Conservation (phyloP, 169 alveolate genomes). For the Eimeria tenella region DNA sequence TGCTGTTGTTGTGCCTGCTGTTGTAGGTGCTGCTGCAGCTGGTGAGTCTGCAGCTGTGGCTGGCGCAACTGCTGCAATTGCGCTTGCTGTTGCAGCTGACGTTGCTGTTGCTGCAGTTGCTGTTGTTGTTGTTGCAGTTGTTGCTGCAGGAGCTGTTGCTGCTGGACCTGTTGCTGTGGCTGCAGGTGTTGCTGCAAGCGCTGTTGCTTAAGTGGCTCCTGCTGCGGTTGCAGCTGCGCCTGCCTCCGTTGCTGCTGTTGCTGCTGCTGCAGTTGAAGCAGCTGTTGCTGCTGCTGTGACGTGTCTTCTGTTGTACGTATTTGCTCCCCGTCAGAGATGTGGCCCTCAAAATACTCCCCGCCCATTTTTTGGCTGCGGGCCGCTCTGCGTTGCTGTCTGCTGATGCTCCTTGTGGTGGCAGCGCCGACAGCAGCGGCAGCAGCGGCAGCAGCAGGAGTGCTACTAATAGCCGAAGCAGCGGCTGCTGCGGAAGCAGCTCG, state of each 20-base stretch:
- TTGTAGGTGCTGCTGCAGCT: neutral
- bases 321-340: constrained; percentile 36
- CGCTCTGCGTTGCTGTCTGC: constrained; percentile 40
- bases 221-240: constrained; percentile 18
- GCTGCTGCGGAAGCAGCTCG: constrained; percentile 13
- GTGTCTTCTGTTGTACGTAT: constrained; percentile 37
- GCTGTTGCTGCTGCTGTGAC: constrained; percentile 45
- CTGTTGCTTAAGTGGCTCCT: constrained; percentile 49
- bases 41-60: neutral
- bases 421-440: constrained; percentile 9
- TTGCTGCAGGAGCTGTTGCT: constrained; percentile 23
- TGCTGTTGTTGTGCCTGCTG: constrained; percentile 28
- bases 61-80: constrained; percentile 17
- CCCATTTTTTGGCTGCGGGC: constrained; percentile 43
- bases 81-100: neutral
- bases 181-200: constrained; percentile 26
- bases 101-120: constrained; percentile 22
- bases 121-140: constrained; percentile 18
- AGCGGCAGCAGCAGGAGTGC: neutral
- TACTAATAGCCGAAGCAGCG: constrained; percentile 10
- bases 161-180: constrained; percentile 7
- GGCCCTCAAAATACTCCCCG: constrained; percentile 48
- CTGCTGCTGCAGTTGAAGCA: constrained; percentile 27
- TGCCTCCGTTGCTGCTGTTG: constrained; percentile 10
- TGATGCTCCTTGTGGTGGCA: constrained; percentile 14